A percentile compares a stretch with the other conserved stretches of the same genome.
Evolutionary conservation across 1,139 yeast species (phyloP).

Genomic region (Suhomyces maxii): DNA sequence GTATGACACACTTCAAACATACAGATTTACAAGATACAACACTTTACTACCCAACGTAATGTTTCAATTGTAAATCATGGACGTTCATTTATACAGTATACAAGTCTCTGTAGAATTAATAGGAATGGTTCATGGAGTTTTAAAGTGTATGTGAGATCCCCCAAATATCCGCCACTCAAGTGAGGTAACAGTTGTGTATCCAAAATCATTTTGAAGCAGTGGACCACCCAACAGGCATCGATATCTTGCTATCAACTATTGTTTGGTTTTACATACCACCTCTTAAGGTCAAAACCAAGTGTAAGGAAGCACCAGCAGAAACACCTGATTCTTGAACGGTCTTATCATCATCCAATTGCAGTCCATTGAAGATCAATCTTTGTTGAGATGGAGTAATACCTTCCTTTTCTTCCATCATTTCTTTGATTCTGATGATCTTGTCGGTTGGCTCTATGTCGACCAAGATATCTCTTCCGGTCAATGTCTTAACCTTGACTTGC

Average conservation of each 20-base stretch:
- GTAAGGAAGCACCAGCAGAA: conserved; percentile 77
- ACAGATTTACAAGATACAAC: too few species aligned
- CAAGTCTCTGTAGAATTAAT: not conserved
- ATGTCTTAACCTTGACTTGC: conserved; percentile 72
- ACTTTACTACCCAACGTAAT: too few species aligned
- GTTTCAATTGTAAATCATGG: not conserved
- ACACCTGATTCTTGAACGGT: conserved; percentile 69
- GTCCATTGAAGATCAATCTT: conserved; percentile 85
- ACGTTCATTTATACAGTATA: not conserved
- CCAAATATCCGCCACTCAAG: too few species aligned
- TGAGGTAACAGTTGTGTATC: too few species aligned
- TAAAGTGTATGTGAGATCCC: too few species aligned
- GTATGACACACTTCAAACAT: too few species aligned
- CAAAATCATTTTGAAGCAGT: too few species aligned
- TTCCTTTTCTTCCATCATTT: conserved; percentile 92
- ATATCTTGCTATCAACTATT: too few species aligned
- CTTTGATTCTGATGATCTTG: conserved; percentile 79
- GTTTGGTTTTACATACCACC: conserved; percentile 53
- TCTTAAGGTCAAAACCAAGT: conserved; percentile 84
- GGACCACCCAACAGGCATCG: too few species aligned
- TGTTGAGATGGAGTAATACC: conserved; percentile 98
- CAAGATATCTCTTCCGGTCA: conserved; percentile 83
- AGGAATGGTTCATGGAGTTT: not conserved
- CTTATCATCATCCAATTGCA: conserved; percentile 82
- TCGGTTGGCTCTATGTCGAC: conserved; percentile 78